Conservation (phyloP, 2,329 filamentous ascomycete species). For the Drechslerella coelobrocha region DNA sequence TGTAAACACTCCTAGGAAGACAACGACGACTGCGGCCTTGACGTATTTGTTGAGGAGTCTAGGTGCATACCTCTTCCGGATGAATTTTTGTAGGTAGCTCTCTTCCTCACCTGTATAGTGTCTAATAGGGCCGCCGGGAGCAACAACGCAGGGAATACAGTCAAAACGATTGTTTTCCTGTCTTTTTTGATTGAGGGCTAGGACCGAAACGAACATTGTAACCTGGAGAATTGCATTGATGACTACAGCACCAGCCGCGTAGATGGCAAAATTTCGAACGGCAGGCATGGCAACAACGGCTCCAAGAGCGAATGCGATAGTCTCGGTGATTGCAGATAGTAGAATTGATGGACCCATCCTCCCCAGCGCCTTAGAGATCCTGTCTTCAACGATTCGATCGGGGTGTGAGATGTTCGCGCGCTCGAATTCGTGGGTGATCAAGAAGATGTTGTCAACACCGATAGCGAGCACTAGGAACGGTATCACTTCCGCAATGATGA, state of each 20-base stretch:
- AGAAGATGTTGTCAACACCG: slow-evolving; percentile 97
- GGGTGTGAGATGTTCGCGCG: slow-evolving; percentile 90
- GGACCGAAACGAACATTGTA: slow-evolving; percentile 93
- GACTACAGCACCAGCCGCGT: slow-evolving; percentile 92
- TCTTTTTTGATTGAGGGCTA: slow-evolving; percentile 87
- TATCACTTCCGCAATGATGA: slow-evolving; percentile 98
- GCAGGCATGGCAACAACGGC: slow-evolving; percentile 97
- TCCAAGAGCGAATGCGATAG: slow-evolving; percentile 87
- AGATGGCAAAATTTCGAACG: slow-evolving; percentile 94
- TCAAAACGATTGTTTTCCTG: slow-evolving; percentile 89
- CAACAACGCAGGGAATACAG: slow-evolving; percentile 86
- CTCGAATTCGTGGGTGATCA: slow-evolving; percentile 98
- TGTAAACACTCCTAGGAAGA: slow-evolving; percentile 88
- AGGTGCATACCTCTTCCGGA: slow-evolving; percentile 87
- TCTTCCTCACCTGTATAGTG: slow-evolving; percentile 83
- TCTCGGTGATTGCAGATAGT: slow-evolving; percentile 93
- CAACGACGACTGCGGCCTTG: slow-evolving; percentile 75
- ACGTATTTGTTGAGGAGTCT: slow-evolving; percentile 78
- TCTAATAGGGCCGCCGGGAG: slow-evolving; percentile 64
- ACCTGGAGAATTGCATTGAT: slow-evolving; percentile 97
- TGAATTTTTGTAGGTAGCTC: slow-evolving; percentile 81
- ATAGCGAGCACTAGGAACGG: slow-evolving; percentile 96
- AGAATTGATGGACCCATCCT: slow-evolving; percentile 97
- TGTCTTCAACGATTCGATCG: slow-evolving; percentile 83
- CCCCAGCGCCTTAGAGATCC: slow-evolving; percentile 85